phyloP scores from a whole-genome alignment of 2,329 filamentous ascomycete genomes.

The Orbilia javanica region DNA sequence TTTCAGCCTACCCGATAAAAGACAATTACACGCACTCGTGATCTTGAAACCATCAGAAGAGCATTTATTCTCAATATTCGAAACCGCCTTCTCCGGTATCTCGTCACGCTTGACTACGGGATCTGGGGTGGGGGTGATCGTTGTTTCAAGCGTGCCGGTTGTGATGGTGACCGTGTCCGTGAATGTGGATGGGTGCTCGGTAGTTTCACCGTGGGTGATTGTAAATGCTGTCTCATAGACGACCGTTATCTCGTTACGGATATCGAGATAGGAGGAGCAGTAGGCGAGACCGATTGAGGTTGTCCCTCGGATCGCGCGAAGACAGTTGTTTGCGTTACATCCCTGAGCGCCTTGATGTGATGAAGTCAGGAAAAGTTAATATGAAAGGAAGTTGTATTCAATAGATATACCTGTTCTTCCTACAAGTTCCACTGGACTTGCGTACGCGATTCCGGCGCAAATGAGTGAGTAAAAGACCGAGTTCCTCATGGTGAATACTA shows the following conservation, averaged over 20 bases:
- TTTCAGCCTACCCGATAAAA: constrained; percentile 1
- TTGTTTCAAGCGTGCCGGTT: constrained; percentile 9
- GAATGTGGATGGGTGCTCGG: not conserved
- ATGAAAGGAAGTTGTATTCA: not conserved
- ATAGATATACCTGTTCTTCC: not conserved
- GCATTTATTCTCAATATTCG: constrained; percentile 30
- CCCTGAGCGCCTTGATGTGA: not conserved
- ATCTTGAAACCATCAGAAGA: constrained; percentile 8
- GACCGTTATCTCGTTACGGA: not conserved
- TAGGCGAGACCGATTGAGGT: constrained; percentile 10
- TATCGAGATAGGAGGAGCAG: constrained; percentile 13
- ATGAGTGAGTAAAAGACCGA: not conserved
- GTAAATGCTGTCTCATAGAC: constrained; percentile 1
- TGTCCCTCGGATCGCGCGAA: constrained; percentile 14
- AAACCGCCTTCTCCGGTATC: constrained; percentile 14
- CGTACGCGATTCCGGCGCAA: not conserved
- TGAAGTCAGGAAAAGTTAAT: not conserved
- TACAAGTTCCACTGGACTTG: not conserved
- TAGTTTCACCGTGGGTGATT: constrained; percentile 5
- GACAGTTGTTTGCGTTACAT: constrained; percentile 33
- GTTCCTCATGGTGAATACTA: not conserved
- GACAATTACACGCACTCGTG: constrained; percentile 19
- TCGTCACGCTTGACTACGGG: not conserved
- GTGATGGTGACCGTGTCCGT: constrained; percentile 12
- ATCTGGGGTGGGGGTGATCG: not conserved